Conservation (phyloP, 768 basidiomycete genomes). For the Arthromyces matolae region DNA sequence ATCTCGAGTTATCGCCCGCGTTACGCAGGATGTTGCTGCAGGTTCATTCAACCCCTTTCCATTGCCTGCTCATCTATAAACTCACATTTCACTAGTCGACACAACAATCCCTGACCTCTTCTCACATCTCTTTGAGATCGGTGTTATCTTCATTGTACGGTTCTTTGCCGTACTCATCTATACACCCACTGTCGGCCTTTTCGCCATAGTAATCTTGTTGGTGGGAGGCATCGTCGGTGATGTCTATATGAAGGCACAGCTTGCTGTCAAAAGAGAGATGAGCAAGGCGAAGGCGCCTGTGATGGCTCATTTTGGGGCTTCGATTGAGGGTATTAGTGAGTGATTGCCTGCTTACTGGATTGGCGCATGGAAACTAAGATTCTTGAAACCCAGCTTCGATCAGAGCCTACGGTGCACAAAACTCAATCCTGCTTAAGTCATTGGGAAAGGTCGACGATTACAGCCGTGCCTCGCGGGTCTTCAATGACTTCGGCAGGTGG, state of each 20-base stretch:
- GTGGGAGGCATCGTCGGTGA: conserved; percentile 39
- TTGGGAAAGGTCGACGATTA: conserved; percentile 50
- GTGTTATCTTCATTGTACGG: conserved; percentile 10
- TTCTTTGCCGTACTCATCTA: conserved; percentile 13
- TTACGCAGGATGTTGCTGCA: conserved; percentile 60
- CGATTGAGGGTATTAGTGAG: conserved; percentile 52
- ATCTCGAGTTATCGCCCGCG: conserved; percentile 56
- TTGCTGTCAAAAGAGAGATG: conserved; percentile 45
- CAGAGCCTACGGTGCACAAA: conserved; percentile 60
- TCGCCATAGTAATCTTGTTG: conserved; percentile 12
- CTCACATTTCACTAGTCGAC: conserved; percentile 44
- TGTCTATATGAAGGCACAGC: conserved; percentile 41
- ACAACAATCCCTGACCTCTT: conserved; percentile 25
- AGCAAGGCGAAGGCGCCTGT: conserved; percentile 34
- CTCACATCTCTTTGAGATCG: conserved; percentile 10
- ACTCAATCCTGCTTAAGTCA: conserved; percentile 38
- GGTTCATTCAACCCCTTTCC: conserved; percentile 13
- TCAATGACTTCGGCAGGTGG: conserved; percentile 42
- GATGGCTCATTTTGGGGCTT: conserved; percentile 41
- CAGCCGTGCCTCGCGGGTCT: conserved; percentile 38
- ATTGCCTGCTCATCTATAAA: background rate
- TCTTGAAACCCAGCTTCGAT: conserved; percentile 39
- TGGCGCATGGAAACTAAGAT: too few species aligned
- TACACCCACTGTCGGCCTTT: conserved; percentile 11
- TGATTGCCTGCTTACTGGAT: background rate